These are phyloP conservation scores for Avena atlantica DNA, from an alignment of 176 grass and related monocot genomes.

Conservation along the genomic window DNA sequence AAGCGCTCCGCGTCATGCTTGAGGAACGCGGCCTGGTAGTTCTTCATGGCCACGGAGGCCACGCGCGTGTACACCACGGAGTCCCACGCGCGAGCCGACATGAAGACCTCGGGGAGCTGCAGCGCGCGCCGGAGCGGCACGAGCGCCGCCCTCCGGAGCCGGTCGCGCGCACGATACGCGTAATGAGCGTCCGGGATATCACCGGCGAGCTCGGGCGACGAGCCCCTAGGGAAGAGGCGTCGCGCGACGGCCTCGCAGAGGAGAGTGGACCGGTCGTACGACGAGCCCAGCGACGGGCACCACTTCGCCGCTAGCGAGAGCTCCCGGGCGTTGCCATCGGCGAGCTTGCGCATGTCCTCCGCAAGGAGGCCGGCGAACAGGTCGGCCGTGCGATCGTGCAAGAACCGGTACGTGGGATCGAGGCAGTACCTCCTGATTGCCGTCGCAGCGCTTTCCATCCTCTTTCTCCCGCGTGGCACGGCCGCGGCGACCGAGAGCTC, in stretches of 20 bases:
- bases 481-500: neutral
- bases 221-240: slow-evolving; percentile 63
- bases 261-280: slow-evolving; percentile 66
- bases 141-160: slow-evolving; percentile 58
- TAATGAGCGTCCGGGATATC: slow-evolving; percentile 64
- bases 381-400: slow-evolving; percentile 56
- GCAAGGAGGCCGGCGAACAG: slow-evolving; percentile 53
- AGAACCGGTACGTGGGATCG: slow-evolving; percentile 52
- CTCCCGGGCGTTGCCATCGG: slow-evolving; percentile 20
- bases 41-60: slow-evolving; percentile 78
- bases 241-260: slow-evolving; percentile 78
- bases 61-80: slow-evolving; percentile 68
- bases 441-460: neutral
- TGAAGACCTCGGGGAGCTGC: slow-evolving; percentile 74
- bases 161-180: slow-evolving; percentile 67
- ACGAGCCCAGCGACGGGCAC: slow-evolving; percentile 69
- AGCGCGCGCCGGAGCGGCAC: slow-evolving; percentile 69
- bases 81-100: slow-evolving; percentile 57
- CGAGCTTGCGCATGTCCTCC: slow-evolving; percentile 47
- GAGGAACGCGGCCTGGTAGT: slow-evolving; percentile 62
- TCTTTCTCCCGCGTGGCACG: neutral
- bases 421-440: slow-evolving; percentile 38
- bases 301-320: slow-evolving; percentile 65
- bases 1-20: slow-evolving; percentile 65
- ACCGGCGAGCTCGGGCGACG: slow-evolving; percentile 40